Conservation (phyloP, 116 monocot genomes). For the Cymodocea nodosa region DNA sequence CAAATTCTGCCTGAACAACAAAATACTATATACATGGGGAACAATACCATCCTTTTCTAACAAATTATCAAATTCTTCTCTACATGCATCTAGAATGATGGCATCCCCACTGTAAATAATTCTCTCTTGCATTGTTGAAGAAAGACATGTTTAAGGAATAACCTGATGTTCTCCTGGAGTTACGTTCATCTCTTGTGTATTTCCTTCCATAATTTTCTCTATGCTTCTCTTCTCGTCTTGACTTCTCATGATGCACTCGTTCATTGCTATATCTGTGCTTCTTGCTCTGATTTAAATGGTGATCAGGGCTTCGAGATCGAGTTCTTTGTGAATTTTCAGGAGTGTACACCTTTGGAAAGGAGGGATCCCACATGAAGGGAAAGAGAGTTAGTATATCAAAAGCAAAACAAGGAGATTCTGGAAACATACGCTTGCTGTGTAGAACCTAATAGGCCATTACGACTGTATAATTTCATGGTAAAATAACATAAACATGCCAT, state of each 20-base stretch:
- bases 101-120: not conserved
- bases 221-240: slow-evolving; percentile 12
- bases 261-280: slow-evolving; percentile 23
- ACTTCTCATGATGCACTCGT: slow-evolving; percentile 18
- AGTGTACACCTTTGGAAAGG: slow-evolving; percentile 23
- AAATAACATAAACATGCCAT: not conserved
- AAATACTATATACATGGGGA: too few relatives aligned
- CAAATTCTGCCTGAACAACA: too few relatives aligned
- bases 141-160: not conserved
- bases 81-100: not conserved
- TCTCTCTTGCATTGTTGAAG: not conserved
- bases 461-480: not conserved
- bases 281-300: slow-evolving; percentile 25
- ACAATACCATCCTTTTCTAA: too few relatives aligned
- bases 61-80: too few relatives aligned
- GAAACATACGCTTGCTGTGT: not conserved
- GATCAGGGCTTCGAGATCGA: slow-evolving; percentile 17
- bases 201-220: slow-evolving; percentile 30
- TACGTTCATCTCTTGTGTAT: slow-evolving; percentile 21
- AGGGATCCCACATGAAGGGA: not conserved
- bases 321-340: slow-evolving; percentile 36
- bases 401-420: not conserved
- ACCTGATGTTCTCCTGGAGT: slow-evolving; percentile 39
- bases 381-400: not conserved
- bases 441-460: not conserved